Base-by-base conservation (phyloP, 2,329 filamentous ascomycete species). In the Diaporthe ilicicola region DNA sequence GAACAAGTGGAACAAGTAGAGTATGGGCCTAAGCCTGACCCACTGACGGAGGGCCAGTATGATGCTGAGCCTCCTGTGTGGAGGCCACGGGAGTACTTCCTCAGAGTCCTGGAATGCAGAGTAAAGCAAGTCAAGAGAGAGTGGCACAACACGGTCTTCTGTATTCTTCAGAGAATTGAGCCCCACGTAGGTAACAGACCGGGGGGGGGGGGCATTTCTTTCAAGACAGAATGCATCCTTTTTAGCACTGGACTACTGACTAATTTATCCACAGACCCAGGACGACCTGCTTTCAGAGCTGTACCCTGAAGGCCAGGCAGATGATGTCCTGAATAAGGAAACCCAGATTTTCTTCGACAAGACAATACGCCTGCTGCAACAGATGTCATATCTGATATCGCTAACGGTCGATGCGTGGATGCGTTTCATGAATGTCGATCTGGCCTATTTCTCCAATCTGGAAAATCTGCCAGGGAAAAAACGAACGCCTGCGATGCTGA, bases 51-150 rank as follows among this genome's bases (percentile, higher is more conserved):
- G 42, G 34, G 54, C 22, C 54, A 42, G 10, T 42, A 39, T 32
- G 34, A 42, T 4, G 37, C 34, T 1, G 54, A 59, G 7, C 22
- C 34, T 19, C 54, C 54, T 13, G 54, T 59, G 54, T 59, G 54
- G 54, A 42, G 34, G 22, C 54, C 54, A 4, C 54, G 54, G 10
- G 54, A 59, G 4, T 59, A 59, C 13, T 59, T 59, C 12, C 54
- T 59, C 2, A 27, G 22, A 34, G 13, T 59, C 7, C 6, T 59
- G 15, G 54, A 59, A 12, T 1, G 22, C 8, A 42, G 54, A 15
- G 54, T 59, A 12, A 59, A 59, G 4, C 54, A 59, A n/a, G 54
- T 59, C 13, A 59, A 59, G 8, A n/a, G 37, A 59, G 54, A 59
- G 34, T 59, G 54, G 54, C 54, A 59, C n/a, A 59, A 59, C 15